Conservation (phyloP, 208 protist genomes). For the Porcisia hertigi region DNA sequence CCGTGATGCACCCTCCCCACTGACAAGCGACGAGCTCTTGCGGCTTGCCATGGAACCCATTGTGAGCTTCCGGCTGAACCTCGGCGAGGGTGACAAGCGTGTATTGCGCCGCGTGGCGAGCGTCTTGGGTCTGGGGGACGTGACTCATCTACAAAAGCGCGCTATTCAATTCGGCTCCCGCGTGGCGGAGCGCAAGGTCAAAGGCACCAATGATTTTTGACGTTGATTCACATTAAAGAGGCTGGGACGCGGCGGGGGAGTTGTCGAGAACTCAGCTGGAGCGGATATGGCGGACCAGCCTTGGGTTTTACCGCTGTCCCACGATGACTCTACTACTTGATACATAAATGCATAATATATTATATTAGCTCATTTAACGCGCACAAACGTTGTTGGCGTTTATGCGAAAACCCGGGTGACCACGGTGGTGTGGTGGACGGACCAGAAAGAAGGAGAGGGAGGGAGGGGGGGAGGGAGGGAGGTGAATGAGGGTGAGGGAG, state of each 20-base stretch:
- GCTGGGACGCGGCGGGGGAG: background rate
- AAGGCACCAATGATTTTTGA: slow-evolving; percentile 36
- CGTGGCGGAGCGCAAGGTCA: slow-evolving; percentile 82
- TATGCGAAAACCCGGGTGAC: too few relatives aligned
- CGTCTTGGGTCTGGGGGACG: slow-evolving; percentile 78
- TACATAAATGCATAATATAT: too few relatives aligned
- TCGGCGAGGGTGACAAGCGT: slow-evolving; percentile 93
- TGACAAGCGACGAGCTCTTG: slow-evolving; percentile 38
- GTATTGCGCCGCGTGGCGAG: slow-evolving; percentile 81
- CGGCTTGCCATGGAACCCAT: slow-evolving; percentile 56
- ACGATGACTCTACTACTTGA: too few relatives aligned
- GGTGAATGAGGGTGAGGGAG: too few relatives aligned
- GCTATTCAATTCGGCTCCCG: slow-evolving; percentile 98
- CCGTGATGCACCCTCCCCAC: background rate
- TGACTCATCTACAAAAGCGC: slow-evolving; percentile 91
- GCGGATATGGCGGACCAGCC: too few relatives aligned
- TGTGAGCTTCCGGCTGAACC: slow-evolving; percentile 59
- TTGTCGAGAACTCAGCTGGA: background rate
- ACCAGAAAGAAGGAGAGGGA: too few relatives aligned
- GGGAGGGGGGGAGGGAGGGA: too few relatives aligned
- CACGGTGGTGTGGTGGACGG: too few relatives aligned
- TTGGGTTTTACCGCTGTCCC: too few relatives aligned
- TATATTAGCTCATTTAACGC: too few relatives aligned
- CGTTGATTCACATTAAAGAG: background rate
- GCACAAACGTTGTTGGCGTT: too few relatives aligned